Evolutionary conservation across 2,329 filamentous ascomycete genomes (phyloP), one percentile per base, ranked within the genome.

Genomic region (Chaetomium sp.): DNA sequence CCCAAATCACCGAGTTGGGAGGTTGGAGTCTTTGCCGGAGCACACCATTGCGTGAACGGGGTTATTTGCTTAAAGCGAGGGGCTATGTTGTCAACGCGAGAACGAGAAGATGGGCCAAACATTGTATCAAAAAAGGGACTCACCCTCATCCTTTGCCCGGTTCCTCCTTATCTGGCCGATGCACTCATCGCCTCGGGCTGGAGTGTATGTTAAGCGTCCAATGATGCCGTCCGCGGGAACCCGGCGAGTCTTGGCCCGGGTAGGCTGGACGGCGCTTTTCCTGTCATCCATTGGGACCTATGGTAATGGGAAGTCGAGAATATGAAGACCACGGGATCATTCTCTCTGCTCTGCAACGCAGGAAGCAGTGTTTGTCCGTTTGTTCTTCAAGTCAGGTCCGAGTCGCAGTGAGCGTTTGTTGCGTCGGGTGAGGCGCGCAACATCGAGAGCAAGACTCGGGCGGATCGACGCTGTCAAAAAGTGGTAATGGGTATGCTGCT

Each of bases 151-250:
- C 55, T 70, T 68, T 0, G 70, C 67, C 53, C 76, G 73, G 53
- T 67, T 73, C 67, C 77, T 78, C 25, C 66, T 61, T 77, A 82
- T 80, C 60, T 74, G 68, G 54, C 74, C 74, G 59, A 67, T 57
- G 27, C n/a, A 56, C 38, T 66, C 51, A 54, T 64, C 58, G 25
- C 35, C 57, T n/a, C 54, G 56, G 6, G 68, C 62, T 23, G 70
- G 70, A 13, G 59, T 64, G 58, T 72, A 72, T 12, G 65, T 70
- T n/a, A 72, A 58, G 38, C 70, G 68, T 60, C 70, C 70, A 45
- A 68, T 54, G 59, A 69, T 65, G 62, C 66, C 68, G 51, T 70
- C 69, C 25, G 55, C 49, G 16, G 60, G 65, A 10, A 64, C 59
- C 13, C 66, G 66, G 27, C 64, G 63, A 63, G 60, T 57, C 25